Base-by-base conservation (phyloP, 495 filamentous ascomycete genomes). In the Daldinia decipiens region DNA sequence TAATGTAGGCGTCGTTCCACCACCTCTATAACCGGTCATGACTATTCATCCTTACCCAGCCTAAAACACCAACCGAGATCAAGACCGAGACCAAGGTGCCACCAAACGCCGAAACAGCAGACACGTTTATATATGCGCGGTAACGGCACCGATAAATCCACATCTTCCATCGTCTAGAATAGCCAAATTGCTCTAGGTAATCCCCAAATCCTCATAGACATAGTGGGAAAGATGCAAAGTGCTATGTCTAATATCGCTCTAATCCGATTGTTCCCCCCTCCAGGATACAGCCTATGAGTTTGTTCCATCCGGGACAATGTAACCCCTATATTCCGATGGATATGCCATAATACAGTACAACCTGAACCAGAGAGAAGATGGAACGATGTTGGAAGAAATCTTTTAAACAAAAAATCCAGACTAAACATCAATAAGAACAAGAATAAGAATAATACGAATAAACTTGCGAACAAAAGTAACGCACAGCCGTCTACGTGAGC, bases 191-290 rank as follows among this genome's bases (percentile, higher is more conserved):
- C 9, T 47, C 43, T 24, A 47, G 3, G 9, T 47, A 24, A 21
- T 21, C 43, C 11, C 17, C 17, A 31, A 53, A 63, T 59, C 52
- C 40, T 52, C 39, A 8, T 51, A 69, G 59, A 63, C 59, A 53
- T 26, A 47, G 43, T 12, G 12, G 24, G 29, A 29, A 51, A 34
- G 26, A 53, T 63, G 29, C 21, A 55, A 62, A 58, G n/a, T 43
- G 29, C n/a, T 4, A 45, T 27, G 59, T 69, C 59, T 69, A 59
- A 24, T 17, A 29, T 59, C 53, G 59, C 59, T 53, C 59, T 56
- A 57, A 43, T 57, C 19, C 40, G 17, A 29, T 13, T 36, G 9
- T 19, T 19, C n/a, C 5, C 9, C 15, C 32, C 53, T 21, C 54
- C 54, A 5, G 19, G 17, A 47, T 47, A 21, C 17, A 47, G 24